Evolutionary conservation across 129 eudicot species (phyloP), one percentile per base, ranked within the genome.

Genomic region (Arctium minus): DNA sequence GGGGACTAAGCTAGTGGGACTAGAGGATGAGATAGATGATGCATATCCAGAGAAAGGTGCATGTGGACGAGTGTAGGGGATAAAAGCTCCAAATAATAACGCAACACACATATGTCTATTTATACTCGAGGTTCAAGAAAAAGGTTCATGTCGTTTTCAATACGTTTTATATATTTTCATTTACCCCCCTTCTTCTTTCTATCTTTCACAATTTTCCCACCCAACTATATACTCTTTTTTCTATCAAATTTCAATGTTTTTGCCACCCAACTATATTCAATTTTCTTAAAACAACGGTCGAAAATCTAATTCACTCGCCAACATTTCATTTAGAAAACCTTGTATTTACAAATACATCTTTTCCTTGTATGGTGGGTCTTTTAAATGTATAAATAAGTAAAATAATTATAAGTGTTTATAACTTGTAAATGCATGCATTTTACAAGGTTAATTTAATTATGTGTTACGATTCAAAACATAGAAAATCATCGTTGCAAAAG

Each of bases 21-120:
- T 64, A 64, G 75, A 77, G 30, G 79, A 84, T 65, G 77, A 2
- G 56, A 46, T 46, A 46, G 67, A 83, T 70, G 74, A 72, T 32
- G 30, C 8, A 27, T 12, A 75, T 84, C 40, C 75, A 84, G 71
- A 79, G 81, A 36, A 13, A 13, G 44, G 76, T 60, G 27, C 5
- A 56, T 84, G 87, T 73, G 79, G 87, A 73, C 13, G 87, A 79
- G 87, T 32, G 80, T 84, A 84, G 83, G 31, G 80, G 87, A 79
- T 73, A 40, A 53, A 69, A 35, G 10, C 36, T 71, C 56, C 33
- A 8, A 18, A 22, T 73, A 79, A 64, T 79, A 81, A 83, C 33
- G 64, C 80, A 73, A 84, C 80, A 84, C 84, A 82, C 86, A 83
- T 76, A 82, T 82, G 84, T 82, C 60, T 31, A 82, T 82, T 69